Base-by-base conservation (phyloP, 176 grass and related monocot species). In the Oryza coarctata region DNA sequence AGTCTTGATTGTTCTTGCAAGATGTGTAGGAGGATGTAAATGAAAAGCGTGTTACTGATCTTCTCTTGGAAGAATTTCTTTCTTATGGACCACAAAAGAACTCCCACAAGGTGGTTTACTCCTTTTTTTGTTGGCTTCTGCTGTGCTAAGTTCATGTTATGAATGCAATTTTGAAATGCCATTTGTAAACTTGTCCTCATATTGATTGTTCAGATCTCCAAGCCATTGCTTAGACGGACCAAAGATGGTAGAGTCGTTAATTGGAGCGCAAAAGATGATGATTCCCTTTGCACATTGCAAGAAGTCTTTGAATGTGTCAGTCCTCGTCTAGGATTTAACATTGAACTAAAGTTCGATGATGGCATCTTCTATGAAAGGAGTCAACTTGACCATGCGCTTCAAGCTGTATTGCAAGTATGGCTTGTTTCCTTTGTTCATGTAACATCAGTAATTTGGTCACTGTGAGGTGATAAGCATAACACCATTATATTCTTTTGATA, bases 301-400 rank as follows among this genome's bases (percentile, higher is more conserved):
- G 92, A 98, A 69, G 92, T 62, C 22, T 95, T 98, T 78, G 65
- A 93, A 86, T 9, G 30, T 77, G 90, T 93, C 8, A 90, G 85
- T 84, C 88, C 87, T 29, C 78, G 50, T 70, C 28, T 98, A 43
- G 92, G 95, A 80, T 98, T 98, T 79, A 98, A 93, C 71, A 89
- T 98, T 74, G 95, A 98, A 78, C 70, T 98, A 15, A 98, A 98
- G 73, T 93, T 98, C 81, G 92, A 91, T 64, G 92, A 98, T 65
- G 18, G 77, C 84, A 34, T 90, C 64, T 20, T 88, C 45, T 98
- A 94, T 76, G 63, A 71, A n/a, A 83, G 80, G 40, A 80, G 85
- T 35, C 28, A 91, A n/a, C 88, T 98, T 47, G 77, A 63, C 47
- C 61, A 31, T 65, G 67, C 44, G 36, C 86, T 98, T 79, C 82